Evolutionary conservation across 352 stramenopile species (phyloP), one percentile per base, ranked within the genome.

Genomic region (Hyaloperonospora brassicae): DNA sequence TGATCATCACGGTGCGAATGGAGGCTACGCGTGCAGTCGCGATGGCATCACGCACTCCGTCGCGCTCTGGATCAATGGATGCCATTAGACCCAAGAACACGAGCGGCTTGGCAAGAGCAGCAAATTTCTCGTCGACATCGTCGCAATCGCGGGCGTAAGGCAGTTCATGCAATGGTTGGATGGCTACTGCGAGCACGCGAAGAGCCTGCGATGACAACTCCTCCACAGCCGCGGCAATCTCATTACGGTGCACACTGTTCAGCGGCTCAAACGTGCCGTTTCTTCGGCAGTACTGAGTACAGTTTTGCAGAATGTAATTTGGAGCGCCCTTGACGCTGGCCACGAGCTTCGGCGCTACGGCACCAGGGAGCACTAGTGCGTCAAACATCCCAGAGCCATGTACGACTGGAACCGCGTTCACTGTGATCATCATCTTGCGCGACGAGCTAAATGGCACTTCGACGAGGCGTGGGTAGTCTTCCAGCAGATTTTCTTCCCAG

Each of bases 381-480:
- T 73, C 74, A 22, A 84, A 76, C 66, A 70, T 72, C 1, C 58
- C 61, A 1, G 42, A 61, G 22, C 42, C 54, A 14, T 57, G 59
- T 11, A 66, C 13, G 36, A 54, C 27, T 8, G 75, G 73, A 3
- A 89, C 39, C 0, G 62, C 56, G 44, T 87, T 81, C n/a, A 89
- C 70, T 2, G 79, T 89, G 39, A 89, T 66, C 95, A 98, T 98
- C 66, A 73, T 87, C 68, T 98, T 98, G 23, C 87, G 78, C 7
- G 96, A 89, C 12, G 90, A 98, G 23, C 72, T 96, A 73, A 98
- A 98, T 0, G 94, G 88, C 41, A 98, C 83, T 76, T 98, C 92
- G 11, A 82, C 76, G 0, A 90, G 34, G 9, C 95, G 79, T 21
- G 76, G 81, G 72, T 77, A 89, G 62, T 78, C 72, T n/a, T 49